Percentiles rank a stretch among this genome's conserved stretches.
These are phyloP conservation scores for Wickerhamomyces strasburgensis DNA, from an alignment of 805 yeast species.

Conservation along the genomic window DNA sequence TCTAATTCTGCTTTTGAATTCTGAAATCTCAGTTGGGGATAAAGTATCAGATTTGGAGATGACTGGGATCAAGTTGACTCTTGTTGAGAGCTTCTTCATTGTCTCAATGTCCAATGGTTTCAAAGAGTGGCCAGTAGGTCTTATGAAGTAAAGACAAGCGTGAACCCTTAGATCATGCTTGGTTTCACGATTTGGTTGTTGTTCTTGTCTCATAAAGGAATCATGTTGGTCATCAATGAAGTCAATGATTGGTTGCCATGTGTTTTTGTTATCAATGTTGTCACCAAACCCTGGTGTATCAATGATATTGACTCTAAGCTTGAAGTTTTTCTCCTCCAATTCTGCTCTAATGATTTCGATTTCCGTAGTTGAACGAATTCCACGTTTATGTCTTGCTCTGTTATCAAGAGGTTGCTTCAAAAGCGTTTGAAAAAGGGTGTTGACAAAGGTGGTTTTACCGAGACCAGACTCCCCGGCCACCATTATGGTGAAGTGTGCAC, in stretches of 20 bases:
- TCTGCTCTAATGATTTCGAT: slow-evolving; percentile 76
- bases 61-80: slow-evolving; percentile 85
- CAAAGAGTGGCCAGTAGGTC: slow-evolving; percentile 86
- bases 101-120: slow-evolving; percentile 84
- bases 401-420: slow-evolving; percentile 49
- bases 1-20: slow-evolving; percentile 53
- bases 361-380: slow-evolving; percentile 66
- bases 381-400: slow-evolving; percentile 44
- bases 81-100: slow-evolving; percentile 74
- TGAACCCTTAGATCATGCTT: slow-evolving; percentile 84
- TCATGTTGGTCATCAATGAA: slow-evolving; percentile 91
- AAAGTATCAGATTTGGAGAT: slow-evolving; percentile 36
- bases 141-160: slow-evolving; percentile 82
- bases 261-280: slow-evolving; percentile 75
- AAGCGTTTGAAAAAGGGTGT: slow-evolving; percentile 75
- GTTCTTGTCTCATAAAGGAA: slow-evolving; percentile 85
- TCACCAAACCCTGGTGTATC: slow-evolving; percentile 96
- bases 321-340: slow-evolving; percentile 79
- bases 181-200: slow-evolving; percentile 70
- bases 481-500: slow-evolving; percentile 75
- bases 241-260: slow-evolving; percentile 84
- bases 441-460: slow-evolving; percentile 88
- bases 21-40: slow-evolving; percentile 23
- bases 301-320: slow-evolving; percentile 69
- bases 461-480: slow-evolving; percentile 89